Percentiles rank a stretch among this genome's conserved stretches.
Evolutionary conservation across 2,329 filamentous ascomycete genomes (phyloP).

Genomic region (Fusarium vanettenii): DNA sequence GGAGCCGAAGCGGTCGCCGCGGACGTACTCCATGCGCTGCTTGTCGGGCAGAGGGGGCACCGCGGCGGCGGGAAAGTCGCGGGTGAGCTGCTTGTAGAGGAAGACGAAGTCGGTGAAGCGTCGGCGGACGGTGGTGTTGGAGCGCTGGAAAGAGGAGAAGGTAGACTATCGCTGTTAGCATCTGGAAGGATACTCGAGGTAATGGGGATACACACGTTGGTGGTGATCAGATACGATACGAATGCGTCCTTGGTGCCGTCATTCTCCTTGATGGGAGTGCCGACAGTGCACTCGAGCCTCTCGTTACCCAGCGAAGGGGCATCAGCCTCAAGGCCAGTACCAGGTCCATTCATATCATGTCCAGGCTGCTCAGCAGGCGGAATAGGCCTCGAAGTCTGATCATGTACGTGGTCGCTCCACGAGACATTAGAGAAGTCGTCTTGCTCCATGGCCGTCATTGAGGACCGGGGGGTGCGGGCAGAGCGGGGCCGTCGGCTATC

Average conservation of each 20-base stretch:
- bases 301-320: conserved; percentile 76
- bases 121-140: conserved; percentile 82
- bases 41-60: conserved; percentile 97
- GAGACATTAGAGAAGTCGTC: conserved; percentile 86
- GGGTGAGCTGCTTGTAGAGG: conserved; percentile 88
- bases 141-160: conserved; percentile 90
- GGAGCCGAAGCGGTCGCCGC: conserved; percentile 91
- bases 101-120: conserved; percentile 99
- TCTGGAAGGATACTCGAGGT: neutral
- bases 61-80: conserved; percentile 90
- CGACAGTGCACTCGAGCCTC: conserved; percentile 84
- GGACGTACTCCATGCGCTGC: conserved; percentile 99
- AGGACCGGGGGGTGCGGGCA: neutral
- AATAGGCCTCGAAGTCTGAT: conserved; percentile 47
- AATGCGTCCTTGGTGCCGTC: conserved; percentile 97
- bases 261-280: conserved; percentile 90
- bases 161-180: conserved; percentile 73
- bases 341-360: conserved; percentile 56
- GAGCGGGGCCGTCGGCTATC: neutral
- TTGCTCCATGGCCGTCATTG: conserved; percentile 60
- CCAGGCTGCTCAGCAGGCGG: conserved; percentile 43
- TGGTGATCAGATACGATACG: conserved; percentile 94
- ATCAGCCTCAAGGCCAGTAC: conserved; percentile 65
- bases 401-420: conserved; percentile 73
- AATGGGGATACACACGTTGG: conserved; percentile 69